Percentiles rank a stretch among this genome's conserved stretches.
These are phyloP conservation scores for Brassica cretica DNA, from an alignment of 345 rosid species.

Conservation along the genomic window DNA sequence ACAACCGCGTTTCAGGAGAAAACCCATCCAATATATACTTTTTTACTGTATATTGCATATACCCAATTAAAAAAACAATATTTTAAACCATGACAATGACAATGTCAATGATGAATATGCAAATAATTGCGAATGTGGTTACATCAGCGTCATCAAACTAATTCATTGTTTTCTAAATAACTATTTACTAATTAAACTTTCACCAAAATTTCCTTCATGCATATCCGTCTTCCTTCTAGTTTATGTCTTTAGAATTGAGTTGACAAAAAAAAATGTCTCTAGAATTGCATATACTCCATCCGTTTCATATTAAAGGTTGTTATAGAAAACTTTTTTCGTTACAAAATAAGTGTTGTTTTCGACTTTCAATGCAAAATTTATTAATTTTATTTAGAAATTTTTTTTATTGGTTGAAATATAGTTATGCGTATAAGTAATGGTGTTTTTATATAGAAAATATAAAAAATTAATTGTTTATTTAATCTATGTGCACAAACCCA, in stretches of 20 bases:
- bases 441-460: no score
- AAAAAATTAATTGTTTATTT: no score
- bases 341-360: no score
- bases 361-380: no score
- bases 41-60: background rate
- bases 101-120: background rate
- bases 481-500: no score
- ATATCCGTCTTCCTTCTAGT: background rate
- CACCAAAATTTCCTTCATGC: background rate
- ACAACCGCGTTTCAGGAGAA: no score
- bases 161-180: background rate
- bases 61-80: background rate
- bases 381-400: no score
- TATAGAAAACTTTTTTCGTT: no score
- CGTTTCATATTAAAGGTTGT: no score
- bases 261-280: background rate
- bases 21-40: no score
- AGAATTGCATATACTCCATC: background rate
- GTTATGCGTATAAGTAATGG: no score
- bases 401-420: no score
- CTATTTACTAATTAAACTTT: background rate
- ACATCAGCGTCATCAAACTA: background rate
- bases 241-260: background rate
- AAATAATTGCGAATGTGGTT: background rate
- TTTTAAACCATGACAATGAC: background rate